A percentile compares a stretch with the other conserved stretches of the same genome.
phyloP scores from a whole-genome alignment of 2,329 filamentous ascomycete genomes.

The Colletotrichum scovillei region DNA sequence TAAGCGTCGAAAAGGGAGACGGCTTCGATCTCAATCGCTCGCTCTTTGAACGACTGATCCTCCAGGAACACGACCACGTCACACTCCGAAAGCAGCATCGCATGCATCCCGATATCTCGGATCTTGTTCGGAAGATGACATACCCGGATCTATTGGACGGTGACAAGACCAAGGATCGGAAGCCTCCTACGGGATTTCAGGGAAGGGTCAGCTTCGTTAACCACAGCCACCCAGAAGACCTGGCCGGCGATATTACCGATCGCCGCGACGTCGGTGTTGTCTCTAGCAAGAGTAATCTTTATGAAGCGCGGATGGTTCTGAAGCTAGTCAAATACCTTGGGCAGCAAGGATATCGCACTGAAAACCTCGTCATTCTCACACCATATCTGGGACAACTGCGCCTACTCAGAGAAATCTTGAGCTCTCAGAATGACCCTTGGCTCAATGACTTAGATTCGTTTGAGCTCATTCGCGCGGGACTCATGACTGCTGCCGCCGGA shows the following conservation, averaged over 20 bases:
- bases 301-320: slow-evolving; percentile 75
- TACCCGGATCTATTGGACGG: slow-evolving; percentile 73
- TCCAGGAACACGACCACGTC: slow-evolving; percentile 62
- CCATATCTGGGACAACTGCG: slow-evolving; percentile 78
- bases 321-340: slow-evolving; percentile 73
- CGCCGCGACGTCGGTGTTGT: slow-evolving; percentile 59
- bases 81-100: slow-evolving; percentile 73
- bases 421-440: slow-evolving; percentile 69
- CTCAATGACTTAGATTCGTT: slow-evolving; percentile 76
- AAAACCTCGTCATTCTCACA: slow-evolving; percentile 75
- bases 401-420: slow-evolving; percentile 64
- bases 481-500: slow-evolving; percentile 65
- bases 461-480: slow-evolving; percentile 71
- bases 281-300: slow-evolving; percentile 70
- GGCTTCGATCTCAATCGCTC: slow-evolving; percentile 76
- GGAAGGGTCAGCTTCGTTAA: slow-evolving; percentile 74
- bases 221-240: slow-evolving; percentile 66
- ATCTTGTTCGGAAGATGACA: slow-evolving; percentile 65
- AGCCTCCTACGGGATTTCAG: slow-evolving; percentile 65
- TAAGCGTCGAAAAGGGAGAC: slow-evolving; percentile 72
- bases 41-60: slow-evolving; percentile 75
- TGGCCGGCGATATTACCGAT: slow-evolving; percentile 56
- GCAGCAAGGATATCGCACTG: slow-evolving; percentile 76
- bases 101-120: slow-evolving; percentile 76
- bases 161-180: slow-evolving; percentile 57